Evolutionary conservation across 768 basidiomycete species (phyloP).

Genomic region (Mycena kentingensis): DNA sequence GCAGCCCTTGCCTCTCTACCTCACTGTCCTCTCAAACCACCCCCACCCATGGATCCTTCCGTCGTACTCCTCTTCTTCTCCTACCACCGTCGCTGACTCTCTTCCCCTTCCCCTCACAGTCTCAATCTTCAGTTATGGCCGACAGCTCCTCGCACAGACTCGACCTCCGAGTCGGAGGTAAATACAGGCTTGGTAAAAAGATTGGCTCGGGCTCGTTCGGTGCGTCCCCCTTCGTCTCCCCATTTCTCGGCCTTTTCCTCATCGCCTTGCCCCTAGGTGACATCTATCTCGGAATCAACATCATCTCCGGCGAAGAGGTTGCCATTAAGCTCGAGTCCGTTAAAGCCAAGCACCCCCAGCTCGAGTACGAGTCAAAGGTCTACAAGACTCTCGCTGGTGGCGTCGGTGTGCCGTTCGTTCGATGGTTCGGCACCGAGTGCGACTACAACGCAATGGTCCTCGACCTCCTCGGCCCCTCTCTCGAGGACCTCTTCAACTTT

Average conservation of each 20-base stretch:
- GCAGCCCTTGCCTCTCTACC: slow-evolving; percentile 3
- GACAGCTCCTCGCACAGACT: slow-evolving; percentile 72
- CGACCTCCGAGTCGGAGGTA: slow-evolving; percentile 88
- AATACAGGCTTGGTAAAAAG: slow-evolving; percentile 99
- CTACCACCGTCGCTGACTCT: slow-evolving; percentile 13
- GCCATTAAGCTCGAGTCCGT: slow-evolving; percentile 99
- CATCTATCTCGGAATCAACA: slow-evolving; percentile 99
- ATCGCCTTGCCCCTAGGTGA: slow-evolving; percentile 60
- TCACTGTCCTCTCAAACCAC: neutral
- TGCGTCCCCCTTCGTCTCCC: slow-evolving; percentile 42
- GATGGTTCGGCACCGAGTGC: slow-evolving; percentile 94
- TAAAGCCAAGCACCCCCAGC: slow-evolving; percentile 99
- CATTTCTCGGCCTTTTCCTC: slow-evolving; percentile 11
- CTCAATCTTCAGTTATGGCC: slow-evolving; percentile 53
- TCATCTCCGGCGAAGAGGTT: slow-evolving; percentile 99
- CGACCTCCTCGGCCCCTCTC: slow-evolving; percentile 90
- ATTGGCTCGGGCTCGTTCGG: slow-evolving; percentile 98
- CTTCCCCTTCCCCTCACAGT: slow-evolving; percentile 24
- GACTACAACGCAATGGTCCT: slow-evolving; percentile 99
- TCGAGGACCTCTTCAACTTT: slow-evolving; percentile 91
- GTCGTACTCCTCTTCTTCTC: slow-evolving; percentile 13
- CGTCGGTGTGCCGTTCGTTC: slow-evolving; percentile 96
- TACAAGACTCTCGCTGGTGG: slow-evolving; percentile 99
- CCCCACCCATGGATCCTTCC: slow-evolving; percentile 14
- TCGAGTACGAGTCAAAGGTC: slow-evolving; percentile 96